Base-by-base conservation (phyloP, 2,329 filamentous ascomycete species). In the Cladophialophora carrionii region DNA sequence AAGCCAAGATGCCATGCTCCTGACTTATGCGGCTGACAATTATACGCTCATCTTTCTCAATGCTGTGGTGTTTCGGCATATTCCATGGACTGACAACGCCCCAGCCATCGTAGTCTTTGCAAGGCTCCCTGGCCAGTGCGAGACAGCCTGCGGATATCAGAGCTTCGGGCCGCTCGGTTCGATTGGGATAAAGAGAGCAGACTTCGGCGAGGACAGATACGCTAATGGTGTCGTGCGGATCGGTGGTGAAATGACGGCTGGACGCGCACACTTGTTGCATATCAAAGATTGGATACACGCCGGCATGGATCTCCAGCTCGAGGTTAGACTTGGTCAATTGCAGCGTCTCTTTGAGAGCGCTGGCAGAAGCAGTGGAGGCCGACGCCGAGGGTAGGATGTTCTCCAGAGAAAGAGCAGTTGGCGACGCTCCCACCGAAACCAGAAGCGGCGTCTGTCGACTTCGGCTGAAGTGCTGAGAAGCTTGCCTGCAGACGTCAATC, bases 191-290 rank as follows among this genome's bases (percentile, higher is more conserved):
- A 1, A 89, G 74, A 62, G 86, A 88, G 41, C 86, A 85, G 0
- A 94, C 85, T 74, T 95, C 90, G 0, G 87, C 85, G n/a, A 93
- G 77, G 9, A 93, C 82, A 0, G 84, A 87, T 34, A 92, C 77
- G 0, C 85, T 90, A 32, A 94, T 82, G 70, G 88, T 84, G 2
- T 81, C 75, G 66, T 80, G 72, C 0, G 71, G 55, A 1, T 63
- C 60, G 71, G 72, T 14, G 69, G 69, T 24, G 0, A 75, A 71
- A 3, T 82, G 80, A 0, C 83, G 77, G 3, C 89, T 87, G 71
- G 88, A 85, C 0, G 90, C 91, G 0, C 90, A 87, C 1, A 94
- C 80, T 75, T 95, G 91, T 75, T 95, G 91, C 71, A 93, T 81
- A 75, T 95, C 91, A 8, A 94, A 83, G 2, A 87, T 81, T 0